Evolutionary conservation across 2,329 filamentous ascomycete species (phyloP).

Genomic region (Exutisphaerella laricina): DNA sequence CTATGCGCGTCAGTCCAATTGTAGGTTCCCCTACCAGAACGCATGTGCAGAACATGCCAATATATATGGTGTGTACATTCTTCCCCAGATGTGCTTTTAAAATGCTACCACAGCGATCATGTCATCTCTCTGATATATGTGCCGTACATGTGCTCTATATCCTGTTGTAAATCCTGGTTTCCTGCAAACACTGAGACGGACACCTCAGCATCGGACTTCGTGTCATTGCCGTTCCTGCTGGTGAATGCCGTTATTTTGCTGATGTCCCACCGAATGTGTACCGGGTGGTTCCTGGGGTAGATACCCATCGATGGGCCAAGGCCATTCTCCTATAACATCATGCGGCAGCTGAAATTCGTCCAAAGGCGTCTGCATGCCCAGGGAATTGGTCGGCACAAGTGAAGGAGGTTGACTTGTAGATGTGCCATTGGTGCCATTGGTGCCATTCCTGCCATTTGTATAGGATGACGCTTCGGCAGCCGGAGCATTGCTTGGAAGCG

Average conservation of each 20-base stretch:
- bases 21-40: too few species aligned
- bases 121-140: too few species aligned
- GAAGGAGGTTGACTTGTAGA: constrained; percentile 1
- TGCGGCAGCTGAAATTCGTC: constrained; percentile 39
- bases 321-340: constrained; percentile 40
- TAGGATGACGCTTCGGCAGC: neutral
- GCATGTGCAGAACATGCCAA: too few species aligned
- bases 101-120: too few species aligned
- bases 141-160: too few species aligned
- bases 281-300: constrained; percentile 9
- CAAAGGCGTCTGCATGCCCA: constrained; percentile 20
- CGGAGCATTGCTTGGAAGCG: neutral
- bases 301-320: constrained; percentile 36
- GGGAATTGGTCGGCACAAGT: constrained; percentile 9
- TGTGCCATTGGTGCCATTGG: too few species aligned
- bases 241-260: neutral
- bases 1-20: too few species aligned
- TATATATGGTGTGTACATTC: too few species aligned
- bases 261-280: neutral
- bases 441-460: constrained; percentile 1
- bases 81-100: too few species aligned
- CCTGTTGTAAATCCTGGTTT: too few species aligned
- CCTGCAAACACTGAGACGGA: too few species aligned
- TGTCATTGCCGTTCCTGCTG: constrained; percentile 3
- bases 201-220: too few species aligned